These are phyloP conservation scores for Fusarium gaditjirri DNA, from an alignment of 2,329 filamentous ascomycete species.

Conservation along the genomic window DNA sequence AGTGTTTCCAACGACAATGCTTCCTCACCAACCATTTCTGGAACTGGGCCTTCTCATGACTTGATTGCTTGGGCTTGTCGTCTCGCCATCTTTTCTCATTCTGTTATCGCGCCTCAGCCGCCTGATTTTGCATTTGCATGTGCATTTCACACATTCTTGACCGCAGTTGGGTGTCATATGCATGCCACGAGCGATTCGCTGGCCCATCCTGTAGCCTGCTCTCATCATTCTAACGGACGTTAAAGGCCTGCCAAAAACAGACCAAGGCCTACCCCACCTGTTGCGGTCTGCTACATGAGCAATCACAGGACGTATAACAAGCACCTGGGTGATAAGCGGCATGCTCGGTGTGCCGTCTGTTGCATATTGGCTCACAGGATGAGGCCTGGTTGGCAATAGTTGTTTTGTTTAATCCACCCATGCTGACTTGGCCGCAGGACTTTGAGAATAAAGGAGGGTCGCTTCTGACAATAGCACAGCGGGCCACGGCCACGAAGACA, in stretches of 20 bases:
- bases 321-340: conserved; percentile 31
- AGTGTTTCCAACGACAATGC: conserved; percentile 16
- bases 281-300: conserved; percentile 24
- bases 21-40: conserved; percentile 8
- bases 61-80: not conserved
- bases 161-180: conserved; percentile 29
- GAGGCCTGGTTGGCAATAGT: conserved; percentile 40
- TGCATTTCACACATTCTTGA: conserved; percentile 20
- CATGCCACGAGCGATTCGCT: conserved; percentile 37
- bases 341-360: conserved; percentile 44
- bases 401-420: conserved; percentile 39
- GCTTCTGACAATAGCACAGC: conserved; percentile 30
- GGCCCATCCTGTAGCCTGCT: conserved; percentile 29
- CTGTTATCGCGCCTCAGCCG: conserved; percentile 11
- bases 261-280: conserved; percentile 29
- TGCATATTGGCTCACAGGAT: conserved; percentile 39
- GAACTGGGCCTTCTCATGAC: conserved; percentile 3
- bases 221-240: conserved; percentile 21
- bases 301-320: conserved; percentile 36
- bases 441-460: conserved; percentile 28
- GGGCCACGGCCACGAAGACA: conserved; percentile 33
- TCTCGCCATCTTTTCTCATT: conserved; percentile 22
- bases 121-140: conserved; percentile 15
- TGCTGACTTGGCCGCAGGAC: conserved; percentile 40
- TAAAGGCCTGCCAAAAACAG: conserved; percentile 19